Percentiles rank a stretch among this genome's conserved stretches.
Evolutionary conservation across 345 rosid species (phyloP).

Genomic region (Eucalyptus polybractea): DNA sequence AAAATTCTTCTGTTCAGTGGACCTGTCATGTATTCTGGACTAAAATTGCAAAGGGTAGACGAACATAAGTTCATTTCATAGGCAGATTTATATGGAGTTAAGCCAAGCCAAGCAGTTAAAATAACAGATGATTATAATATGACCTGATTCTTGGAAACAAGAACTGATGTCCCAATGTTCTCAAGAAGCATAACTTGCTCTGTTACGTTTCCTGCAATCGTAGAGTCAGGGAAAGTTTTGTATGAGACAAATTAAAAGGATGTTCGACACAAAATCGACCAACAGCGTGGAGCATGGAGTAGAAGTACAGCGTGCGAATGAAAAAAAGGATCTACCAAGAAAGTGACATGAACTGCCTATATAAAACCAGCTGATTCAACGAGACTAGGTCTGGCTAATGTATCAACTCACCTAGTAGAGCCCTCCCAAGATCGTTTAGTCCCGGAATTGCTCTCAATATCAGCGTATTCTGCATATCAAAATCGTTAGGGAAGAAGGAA

Average conservation of each 20-base stretch:
- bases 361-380: not conserved
- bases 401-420: conserved; percentile 45
- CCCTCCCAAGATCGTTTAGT: conserved; percentile 66
- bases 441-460: conserved; percentile 86
- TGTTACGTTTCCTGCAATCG: conserved; percentile 48
- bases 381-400: not conserved
- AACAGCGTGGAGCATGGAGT: not conserved
- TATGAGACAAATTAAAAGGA: not conserved
- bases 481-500: not conserved
- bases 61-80: not conserved
- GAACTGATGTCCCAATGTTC: conserved; percentile 96
- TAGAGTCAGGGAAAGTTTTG: not conserved
- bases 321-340: not conserved
- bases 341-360: not conserved
- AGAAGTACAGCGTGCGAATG: not conserved
- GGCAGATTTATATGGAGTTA: not conserved
- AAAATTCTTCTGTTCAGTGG: not conserved
- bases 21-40: not conserved
- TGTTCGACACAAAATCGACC: not conserved
- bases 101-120: not conserved
- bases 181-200: conserved; percentile 98
- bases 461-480: conserved; percentile 59
- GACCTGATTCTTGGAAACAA: conserved; percentile 85
- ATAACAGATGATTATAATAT: not conserved
- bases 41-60: not conserved